Conservation (phyloP, 2,329 filamentous ascomycete species). For the Nectriaceae sp. region DNA sequence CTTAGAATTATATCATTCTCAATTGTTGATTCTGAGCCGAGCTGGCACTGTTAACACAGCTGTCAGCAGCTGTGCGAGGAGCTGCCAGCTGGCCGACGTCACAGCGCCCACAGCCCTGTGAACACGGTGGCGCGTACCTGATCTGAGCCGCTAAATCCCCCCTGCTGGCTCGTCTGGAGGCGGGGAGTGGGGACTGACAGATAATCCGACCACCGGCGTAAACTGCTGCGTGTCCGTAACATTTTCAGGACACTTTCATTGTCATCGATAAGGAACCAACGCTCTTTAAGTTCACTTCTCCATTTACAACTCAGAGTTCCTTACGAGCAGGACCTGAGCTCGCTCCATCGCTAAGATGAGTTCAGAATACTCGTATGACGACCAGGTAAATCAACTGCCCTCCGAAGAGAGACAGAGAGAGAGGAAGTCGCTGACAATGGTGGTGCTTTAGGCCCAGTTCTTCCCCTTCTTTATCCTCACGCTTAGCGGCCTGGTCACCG, state of each 20-base stretch:
- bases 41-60: no score
- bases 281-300: constrained; percentile 16
- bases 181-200: no score
- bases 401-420: background rate
- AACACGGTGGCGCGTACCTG: constrained; percentile 38
- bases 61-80: no score
- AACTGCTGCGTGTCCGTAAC: constrained; percentile 34
- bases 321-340: constrained; percentile 37
- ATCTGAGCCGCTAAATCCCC: no score
- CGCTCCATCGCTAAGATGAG: constrained; percentile 64
- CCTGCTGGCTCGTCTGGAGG: no score
- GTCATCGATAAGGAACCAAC: constrained; percentile 1
- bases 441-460: constrained; percentile 75
- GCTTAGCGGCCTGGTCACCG: constrained; percentile 80
- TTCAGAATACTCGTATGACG: constrained; percentile 97
- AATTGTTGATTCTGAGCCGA: no score
- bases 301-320: constrained; percentile 9
- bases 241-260: constrained; percentile 24
- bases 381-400: constrained; percentile 60
- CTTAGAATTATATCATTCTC: no score
- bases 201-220: constrained; percentile 36
- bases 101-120: no score
- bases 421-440: background rate
- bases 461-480: constrained; percentile 99
- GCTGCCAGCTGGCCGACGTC: no score